A percentile compares a stretch with the other conserved stretches of the same genome.
phyloP scores from a whole-genome alignment of 169 alveolate species.

The Plasmodium chabaudi region DNA sequence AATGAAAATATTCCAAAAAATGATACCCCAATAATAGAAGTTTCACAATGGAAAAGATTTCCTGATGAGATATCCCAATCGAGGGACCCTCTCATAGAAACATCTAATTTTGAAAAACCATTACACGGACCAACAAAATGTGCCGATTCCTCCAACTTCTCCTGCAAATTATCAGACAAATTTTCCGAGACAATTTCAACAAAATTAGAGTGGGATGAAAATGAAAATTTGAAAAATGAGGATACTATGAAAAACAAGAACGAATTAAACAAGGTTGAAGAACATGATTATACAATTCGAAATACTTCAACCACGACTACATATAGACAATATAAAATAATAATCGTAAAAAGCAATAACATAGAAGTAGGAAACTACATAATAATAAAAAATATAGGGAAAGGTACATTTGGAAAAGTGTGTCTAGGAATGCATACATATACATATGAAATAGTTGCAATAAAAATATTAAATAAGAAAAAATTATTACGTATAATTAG shows the following conservation, averaged over 20 bases:
- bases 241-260: not conserved
- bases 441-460: slow-evolving; percentile 83
- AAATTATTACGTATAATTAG: slow-evolving; percentile 66
- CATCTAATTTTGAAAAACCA: not conserved
- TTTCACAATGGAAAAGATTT: not conserved
- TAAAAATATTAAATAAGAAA: slow-evolving; percentile 81
- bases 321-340: slow-evolving; percentile 26
- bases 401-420: slow-evolving; percentile 86
- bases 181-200: no score
- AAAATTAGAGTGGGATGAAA: no score
- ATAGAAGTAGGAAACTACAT: slow-evolving; percentile 57
- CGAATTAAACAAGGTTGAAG: not conserved
- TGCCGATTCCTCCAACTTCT: no score
- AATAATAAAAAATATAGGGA: slow-evolving; percentile 80
- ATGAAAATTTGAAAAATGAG: no score
- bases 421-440: slow-evolving; percentile 82
- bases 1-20: not conserved
- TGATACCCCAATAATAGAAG: not conserved
- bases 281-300: not conserved
- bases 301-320: no score
- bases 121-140: no score
- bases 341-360: slow-evolving; percentile 28
- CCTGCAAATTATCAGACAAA: no score
- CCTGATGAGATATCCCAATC: not conserved
- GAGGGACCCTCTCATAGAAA: not conserved